Base-by-base conservation (phyloP, 371 early-diverging fungal genomes). In the Cokeromyces recurvatus region DNA sequence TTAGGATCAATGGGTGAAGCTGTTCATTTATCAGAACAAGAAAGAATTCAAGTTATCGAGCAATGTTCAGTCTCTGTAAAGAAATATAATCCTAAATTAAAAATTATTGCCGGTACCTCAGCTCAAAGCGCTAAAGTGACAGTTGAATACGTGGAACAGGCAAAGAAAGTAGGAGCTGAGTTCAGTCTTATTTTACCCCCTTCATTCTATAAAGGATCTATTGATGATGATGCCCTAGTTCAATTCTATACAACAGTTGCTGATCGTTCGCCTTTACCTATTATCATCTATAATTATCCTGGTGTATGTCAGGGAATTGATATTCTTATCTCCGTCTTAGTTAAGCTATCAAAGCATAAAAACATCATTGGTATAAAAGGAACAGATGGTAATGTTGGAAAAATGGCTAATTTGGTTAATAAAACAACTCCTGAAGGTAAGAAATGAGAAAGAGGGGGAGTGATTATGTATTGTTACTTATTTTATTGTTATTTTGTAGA, bases 341-440 rank as follows among this genome's bases (percentile, higher is more conserved):
- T 40, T 2, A 34, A 62, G n/a, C 36, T 74, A 25, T 48, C 74
- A 6, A 59, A 64, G 29, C 74, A 70, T 40, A 52, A 49, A 32
- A 74, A 74, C 42, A 68, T 74, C 53, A 50, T 64, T 8, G 74
- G 68, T 31, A 47, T 74, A 31, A 74, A 74, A 45, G 74, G 66
- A 8, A 74, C 74, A 5, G 74, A 74, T 27, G 74, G 68, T 17
- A 74, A 74, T 48, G 66, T 74, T 42, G 74, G 74, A 21, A 74
- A 74, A 46, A 66, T 74, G 36, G 68, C 68, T 8, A 61, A 62
- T 29, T 46, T 67, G 19, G 57, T 52, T 16, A 29, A 52, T 1
- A 53, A 65, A 32, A 61, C 55, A 12, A 22, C 54, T 45, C 51
- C 63, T 14, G 16, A 39, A 31, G 59, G 59, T 59, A 36, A 48